Evolutionary conservation across 2,329 filamentous ascomycete genomes (phyloP).

Genomic region (Leptographium procerum): DNA sequence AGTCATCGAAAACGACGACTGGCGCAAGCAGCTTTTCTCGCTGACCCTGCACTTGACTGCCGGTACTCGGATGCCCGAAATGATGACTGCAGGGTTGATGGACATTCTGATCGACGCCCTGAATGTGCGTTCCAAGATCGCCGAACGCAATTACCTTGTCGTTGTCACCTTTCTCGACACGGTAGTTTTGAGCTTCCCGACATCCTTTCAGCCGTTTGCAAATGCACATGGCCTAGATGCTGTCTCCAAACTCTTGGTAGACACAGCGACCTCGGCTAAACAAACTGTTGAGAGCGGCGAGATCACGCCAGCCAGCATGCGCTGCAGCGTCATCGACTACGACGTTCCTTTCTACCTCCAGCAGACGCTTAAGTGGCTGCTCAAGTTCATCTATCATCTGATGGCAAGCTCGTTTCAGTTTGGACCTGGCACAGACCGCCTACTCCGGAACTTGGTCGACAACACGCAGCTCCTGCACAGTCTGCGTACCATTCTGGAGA

Average conservation of each 20-base stretch:
- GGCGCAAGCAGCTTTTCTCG: slow-evolving; percentile 84
- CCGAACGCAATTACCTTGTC: slow-evolving; percentile 72
- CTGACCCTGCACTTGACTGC: slow-evolving; percentile 72
- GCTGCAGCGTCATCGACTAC: slow-evolving; percentile 82
- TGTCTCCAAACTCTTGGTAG: slow-evolving; percentile 77
- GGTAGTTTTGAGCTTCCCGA: slow-evolving; percentile 73
- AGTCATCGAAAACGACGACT: slow-evolving; percentile 65
- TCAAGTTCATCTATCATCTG: slow-evolving; percentile 94
- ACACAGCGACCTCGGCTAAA: slow-evolving; percentile 62
- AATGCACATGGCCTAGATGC: slow-evolving; percentile 74
- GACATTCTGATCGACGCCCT: slow-evolving; percentile 84
- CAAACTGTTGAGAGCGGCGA: slow-evolving; percentile 54
- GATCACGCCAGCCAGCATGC: slow-evolving; percentile 56
- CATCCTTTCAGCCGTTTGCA: slow-evolving; percentile 75
- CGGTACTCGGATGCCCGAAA: slow-evolving; percentile 62
- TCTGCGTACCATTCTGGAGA: slow-evolving; percentile 69
- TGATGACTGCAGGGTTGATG: slow-evolving; percentile 81
- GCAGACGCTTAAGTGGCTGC: slow-evolving; percentile 82
- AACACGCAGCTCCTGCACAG: slow-evolving; percentile 74
- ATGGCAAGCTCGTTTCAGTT: slow-evolving; percentile 64
- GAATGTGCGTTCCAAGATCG: slow-evolving; percentile 67
- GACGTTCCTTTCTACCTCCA: slow-evolving; percentile 88
- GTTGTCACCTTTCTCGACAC: slow-evolving; percentile 81
- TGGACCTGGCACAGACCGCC: slow-evolving; percentile 64
- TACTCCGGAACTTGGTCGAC: slow-evolving; percentile 88